Conservation (phyloP, 176 grass and related monocot genomes). For the Oryza meyeriana region DNA sequence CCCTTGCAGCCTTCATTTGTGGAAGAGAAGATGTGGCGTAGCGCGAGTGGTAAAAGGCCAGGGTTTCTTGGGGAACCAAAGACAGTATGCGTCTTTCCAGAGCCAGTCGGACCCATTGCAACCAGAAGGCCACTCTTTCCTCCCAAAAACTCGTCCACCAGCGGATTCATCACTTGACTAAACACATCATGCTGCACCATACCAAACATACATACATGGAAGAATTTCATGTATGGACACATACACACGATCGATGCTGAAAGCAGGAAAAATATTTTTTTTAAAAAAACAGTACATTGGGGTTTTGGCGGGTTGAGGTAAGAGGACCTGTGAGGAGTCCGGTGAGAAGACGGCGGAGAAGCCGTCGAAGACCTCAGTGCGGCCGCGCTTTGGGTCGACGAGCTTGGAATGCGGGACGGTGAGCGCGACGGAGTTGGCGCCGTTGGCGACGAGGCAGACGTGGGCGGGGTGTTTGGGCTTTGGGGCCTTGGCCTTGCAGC, state of each 20-base stretch:
- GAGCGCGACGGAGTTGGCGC: slow-evolving; percentile 60
- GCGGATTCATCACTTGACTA: slow-evolving; percentile 60
- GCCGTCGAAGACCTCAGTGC: slow-evolving; percentile 73
- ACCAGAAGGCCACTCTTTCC: slow-evolving; percentile 72
- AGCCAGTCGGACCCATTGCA: slow-evolving; percentile 79
- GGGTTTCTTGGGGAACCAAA: slow-evolving; percentile 66
- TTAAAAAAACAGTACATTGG: too few relatives aligned
- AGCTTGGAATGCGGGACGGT: slow-evolving; percentile 58
- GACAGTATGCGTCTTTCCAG: slow-evolving; percentile 88
- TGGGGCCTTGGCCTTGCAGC: slow-evolving; percentile 33
- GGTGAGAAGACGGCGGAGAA: slow-evolving; percentile 75
- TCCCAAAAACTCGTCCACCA: slow-evolving; percentile 70
- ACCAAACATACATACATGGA: too few relatives aligned
- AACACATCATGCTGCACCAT: slow-evolving; percentile 60
- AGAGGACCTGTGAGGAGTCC: slow-evolving; percentile 61
- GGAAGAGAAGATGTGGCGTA: slow-evolving; percentile 50
- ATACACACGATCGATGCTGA: too few relatives aligned
- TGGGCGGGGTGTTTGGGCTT: slow-evolving; percentile 3
- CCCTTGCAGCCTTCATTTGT: neutral
- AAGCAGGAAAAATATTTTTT: too few relatives aligned
- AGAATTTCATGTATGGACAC: too few relatives aligned
- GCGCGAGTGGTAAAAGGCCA: slow-evolving; percentile 58
- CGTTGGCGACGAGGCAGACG: slow-evolving; percentile 55
- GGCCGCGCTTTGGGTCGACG: slow-evolving; percentile 51
- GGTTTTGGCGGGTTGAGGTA: too few relatives aligned